Evolutionary conservation across 805 yeast genomes (phyloP).

Genomic region (Candida vartiovaarae): DNA sequence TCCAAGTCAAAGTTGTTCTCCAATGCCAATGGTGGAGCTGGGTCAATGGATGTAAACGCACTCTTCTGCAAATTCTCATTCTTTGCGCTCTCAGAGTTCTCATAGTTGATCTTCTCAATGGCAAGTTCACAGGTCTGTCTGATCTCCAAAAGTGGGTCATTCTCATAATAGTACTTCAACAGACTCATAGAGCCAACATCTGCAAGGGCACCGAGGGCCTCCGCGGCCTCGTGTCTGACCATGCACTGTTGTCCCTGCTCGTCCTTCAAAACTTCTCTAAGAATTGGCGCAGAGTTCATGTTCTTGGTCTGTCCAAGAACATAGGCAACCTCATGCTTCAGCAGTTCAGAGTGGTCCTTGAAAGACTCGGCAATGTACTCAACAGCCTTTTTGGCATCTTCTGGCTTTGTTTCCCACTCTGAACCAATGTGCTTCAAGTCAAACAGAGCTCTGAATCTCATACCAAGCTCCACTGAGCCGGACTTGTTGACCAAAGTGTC

Average conservation of each 20-base stretch:
- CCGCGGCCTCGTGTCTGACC: constrained; percentile 99
- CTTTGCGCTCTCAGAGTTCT: constrained; percentile 57
- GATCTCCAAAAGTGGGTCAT: constrained; percentile 82
- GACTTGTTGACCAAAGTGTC: constrained; percentile 58
- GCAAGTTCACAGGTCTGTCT: constrained; percentile 98
- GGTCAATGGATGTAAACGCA: constrained; percentile 84
- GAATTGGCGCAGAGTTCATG: constrained; percentile 64
- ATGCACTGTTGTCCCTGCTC: constrained; percentile 67
- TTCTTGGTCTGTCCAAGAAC: constrained; percentile 95
- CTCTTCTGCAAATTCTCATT: constrained; percentile 69
- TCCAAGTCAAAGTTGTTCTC: constrained; percentile 52
- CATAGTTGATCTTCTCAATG: constrained; percentile 92
- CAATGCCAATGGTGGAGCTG: constrained; percentile 94
- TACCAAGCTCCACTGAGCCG: constrained; percentile 71
- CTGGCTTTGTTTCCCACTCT: constrained; percentile 47
- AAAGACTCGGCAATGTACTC: constrained; percentile 84
- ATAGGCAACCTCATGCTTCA: constrained; percentile 97
- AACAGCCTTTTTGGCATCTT: constrained; percentile 58
- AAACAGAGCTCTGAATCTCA: constrained; percentile 90
- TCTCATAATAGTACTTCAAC: constrained; percentile 51
- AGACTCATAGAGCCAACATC: constrained; percentile 65
- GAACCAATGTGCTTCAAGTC: constrained; percentile 82
- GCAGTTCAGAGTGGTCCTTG: constrained; percentile 70
- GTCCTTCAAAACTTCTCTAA: constrained; percentile 65
- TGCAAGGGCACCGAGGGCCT: constrained; percentile 94